These are phyloP conservation scores for Solanum stenotomum DNA, from an alignment of 257 asterid species.

Conservation along the genomic window DNA sequence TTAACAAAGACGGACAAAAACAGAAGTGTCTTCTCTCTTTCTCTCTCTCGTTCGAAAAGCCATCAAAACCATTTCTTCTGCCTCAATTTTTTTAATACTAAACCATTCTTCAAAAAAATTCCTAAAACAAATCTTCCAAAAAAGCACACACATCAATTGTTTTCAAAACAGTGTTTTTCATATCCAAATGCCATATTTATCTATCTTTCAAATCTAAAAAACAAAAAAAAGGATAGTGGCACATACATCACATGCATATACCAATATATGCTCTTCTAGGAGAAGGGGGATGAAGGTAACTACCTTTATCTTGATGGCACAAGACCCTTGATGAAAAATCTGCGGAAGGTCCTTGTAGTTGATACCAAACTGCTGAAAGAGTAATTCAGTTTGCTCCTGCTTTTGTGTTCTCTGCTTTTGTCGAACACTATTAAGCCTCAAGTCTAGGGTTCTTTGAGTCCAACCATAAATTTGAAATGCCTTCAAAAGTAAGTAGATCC, in stretches of 20 bases:
- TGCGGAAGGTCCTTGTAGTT: too few species aligned
- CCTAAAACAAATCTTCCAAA: background rate
- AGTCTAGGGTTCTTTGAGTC: background rate
- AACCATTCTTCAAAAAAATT: background rate
- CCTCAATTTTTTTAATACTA: background rate
- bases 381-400: too few species aligned
- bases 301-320: too few species aligned
- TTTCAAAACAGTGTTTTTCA: background rate
- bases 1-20: background rate
- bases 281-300: background rate
- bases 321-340: too few species aligned
- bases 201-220: background rate
- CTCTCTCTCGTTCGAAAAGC: background rate
- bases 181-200: background rate
- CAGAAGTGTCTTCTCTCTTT: background rate
- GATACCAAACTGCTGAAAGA: too few species aligned
- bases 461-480: background rate
- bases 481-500: background rate
- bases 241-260: background rate
- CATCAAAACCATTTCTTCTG: background rate
- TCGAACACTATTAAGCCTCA: background rate
- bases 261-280: background rate
- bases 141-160: background rate
- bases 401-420: too few species aligned
- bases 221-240: background rate